phyloP scores from a whole-genome alignment of 2,329 filamentous ascomycete species.

The Penicillium sp. region DNA sequence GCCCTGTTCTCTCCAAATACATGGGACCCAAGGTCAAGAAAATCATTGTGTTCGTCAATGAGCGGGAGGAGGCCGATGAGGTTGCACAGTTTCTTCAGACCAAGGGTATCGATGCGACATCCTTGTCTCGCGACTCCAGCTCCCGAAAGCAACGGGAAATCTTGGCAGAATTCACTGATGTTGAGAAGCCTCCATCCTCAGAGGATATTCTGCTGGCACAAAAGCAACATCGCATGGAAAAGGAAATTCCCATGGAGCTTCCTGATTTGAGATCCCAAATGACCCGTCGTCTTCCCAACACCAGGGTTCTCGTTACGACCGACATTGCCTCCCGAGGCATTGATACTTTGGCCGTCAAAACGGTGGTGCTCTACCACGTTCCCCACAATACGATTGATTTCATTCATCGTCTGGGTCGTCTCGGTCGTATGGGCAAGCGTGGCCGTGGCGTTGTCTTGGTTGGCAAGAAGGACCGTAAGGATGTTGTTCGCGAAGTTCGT shows the following conservation, averaged over 20 bases:
- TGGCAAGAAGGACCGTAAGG: constrained; percentile 82
- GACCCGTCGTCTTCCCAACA: constrained; percentile 64
- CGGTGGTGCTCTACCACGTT: constrained; percentile 95
- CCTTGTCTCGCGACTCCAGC: constrained; percentile 79
- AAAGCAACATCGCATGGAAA: constrained; percentile 32
- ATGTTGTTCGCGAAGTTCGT: constrained; percentile 87
- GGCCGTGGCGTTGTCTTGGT: constrained; percentile 88
- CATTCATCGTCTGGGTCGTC: constrained; percentile 89
- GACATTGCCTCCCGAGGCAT: constrained; percentile 91
- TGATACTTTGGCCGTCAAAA: constrained; percentile 85
- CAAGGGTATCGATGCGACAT: constrained; percentile 86
- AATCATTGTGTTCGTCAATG: constrained; percentile 94
- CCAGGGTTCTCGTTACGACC: constrained; percentile 90
- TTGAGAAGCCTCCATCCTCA: constrained; percentile 36
- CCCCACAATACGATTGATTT: constrained; percentile 97
- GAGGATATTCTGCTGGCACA: constrained; percentile 35
- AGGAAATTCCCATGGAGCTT: constrained; percentile 43
- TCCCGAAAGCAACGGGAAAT: constrained; percentile 76
- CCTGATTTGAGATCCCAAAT: constrained; percentile 33
- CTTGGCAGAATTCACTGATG: constrained; percentile 68
- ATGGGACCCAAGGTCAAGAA: constrained; percentile 67
- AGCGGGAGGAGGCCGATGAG: constrained; percentile 82
- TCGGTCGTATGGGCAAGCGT: constrained; percentile 87
- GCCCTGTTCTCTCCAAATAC: constrained; percentile 32
- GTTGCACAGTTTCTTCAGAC: constrained; percentile 74